Evolutionary conservation across 441 rosid species (phyloP).

Genomic region (Mallotus japonicus): DNA sequence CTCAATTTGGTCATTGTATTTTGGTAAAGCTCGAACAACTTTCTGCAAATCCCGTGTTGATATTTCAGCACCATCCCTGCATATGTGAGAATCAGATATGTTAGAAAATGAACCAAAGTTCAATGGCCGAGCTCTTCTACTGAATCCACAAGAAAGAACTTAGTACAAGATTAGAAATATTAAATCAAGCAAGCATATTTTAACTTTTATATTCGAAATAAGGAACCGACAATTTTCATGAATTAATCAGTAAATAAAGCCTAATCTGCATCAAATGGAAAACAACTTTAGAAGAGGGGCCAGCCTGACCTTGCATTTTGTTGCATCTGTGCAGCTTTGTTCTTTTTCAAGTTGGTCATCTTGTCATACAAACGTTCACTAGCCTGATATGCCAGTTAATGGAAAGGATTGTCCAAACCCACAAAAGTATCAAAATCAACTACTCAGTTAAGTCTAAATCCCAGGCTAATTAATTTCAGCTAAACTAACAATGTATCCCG

Average conservation of each 20-base stretch:
- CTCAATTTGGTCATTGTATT: slow-evolving; percentile 92
- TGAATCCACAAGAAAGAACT: neutral
- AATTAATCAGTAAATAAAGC: neutral
- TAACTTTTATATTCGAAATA: neutral
- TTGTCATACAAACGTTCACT: slow-evolving; percentile 90
- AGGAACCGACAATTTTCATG: neutral
- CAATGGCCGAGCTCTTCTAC: neutral
- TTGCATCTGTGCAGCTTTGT: slow-evolving; percentile 97
- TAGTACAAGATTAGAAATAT: neutral
- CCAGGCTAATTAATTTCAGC: too few relatives aligned
- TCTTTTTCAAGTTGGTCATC: slow-evolving; percentile 85
- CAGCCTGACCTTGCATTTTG: slow-evolving; percentile 68
- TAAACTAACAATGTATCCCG: neutral
- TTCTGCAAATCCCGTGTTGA: slow-evolving; percentile 92
- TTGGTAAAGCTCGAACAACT: slow-evolving; percentile 97
- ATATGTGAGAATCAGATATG: slow-evolving; percentile 19
- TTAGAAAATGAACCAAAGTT: neutral
- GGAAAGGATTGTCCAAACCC: slow-evolving; percentile 25
- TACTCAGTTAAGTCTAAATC: too few relatives aligned
- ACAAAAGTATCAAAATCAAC: neutral
- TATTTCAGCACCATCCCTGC: slow-evolving; percentile 79
- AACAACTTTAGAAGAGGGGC: slow-evolving; percentile 8
- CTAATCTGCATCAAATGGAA: slow-evolving; percentile 4
- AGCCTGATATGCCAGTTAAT: slow-evolving; percentile 54
- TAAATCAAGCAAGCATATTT: neutral